phyloP scores from a whole-genome alignment of 805 yeast species.

The Metschnikowia koreensis region DNA sequence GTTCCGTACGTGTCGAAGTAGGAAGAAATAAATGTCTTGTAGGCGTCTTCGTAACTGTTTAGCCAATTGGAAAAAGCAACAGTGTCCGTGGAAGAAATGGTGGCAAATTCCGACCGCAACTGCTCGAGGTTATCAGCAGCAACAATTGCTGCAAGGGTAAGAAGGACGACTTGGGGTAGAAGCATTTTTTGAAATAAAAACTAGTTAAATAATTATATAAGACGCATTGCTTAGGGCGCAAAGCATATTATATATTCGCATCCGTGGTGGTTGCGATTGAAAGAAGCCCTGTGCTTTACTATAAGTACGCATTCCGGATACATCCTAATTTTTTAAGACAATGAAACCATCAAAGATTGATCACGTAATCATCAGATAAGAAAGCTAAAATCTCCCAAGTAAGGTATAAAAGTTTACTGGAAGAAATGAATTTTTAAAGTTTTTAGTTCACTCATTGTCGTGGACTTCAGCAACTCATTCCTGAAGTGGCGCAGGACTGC shows the following conservation, averaged over 20 bases:
- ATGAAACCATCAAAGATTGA: no score
- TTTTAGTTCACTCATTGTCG: no score
- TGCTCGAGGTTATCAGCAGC: background rate
- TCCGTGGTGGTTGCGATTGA: background rate
- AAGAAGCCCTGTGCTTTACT: background rate
- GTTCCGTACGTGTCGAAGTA: background rate
- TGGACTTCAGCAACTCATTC: no score
- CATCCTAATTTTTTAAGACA: no score
- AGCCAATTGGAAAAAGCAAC: conserved; percentile 4
- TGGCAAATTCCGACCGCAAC: background rate
- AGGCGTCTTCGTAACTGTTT: conserved; percentile 2
- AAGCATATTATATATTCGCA: background rate
- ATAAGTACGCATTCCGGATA: background rate
- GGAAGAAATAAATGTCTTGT: conserved; percentile 1
- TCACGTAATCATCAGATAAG: no score
- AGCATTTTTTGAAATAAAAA: background rate
- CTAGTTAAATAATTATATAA: no score
- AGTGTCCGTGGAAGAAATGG: conserved; percentile 4
- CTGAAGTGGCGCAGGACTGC: no score
- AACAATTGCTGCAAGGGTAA: background rate
- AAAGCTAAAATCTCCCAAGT: no score
- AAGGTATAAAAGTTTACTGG: no score
- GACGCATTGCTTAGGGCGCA: background rate
- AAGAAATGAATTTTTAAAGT: no score
- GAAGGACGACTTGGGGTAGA: background rate